A percentile compares a stretch with the other conserved stretches of the same genome.
These are phyloP conservation scores for Camelina hispida DNA, from an alignment of 345 rosid species.

Conservation along the genomic window DNA sequence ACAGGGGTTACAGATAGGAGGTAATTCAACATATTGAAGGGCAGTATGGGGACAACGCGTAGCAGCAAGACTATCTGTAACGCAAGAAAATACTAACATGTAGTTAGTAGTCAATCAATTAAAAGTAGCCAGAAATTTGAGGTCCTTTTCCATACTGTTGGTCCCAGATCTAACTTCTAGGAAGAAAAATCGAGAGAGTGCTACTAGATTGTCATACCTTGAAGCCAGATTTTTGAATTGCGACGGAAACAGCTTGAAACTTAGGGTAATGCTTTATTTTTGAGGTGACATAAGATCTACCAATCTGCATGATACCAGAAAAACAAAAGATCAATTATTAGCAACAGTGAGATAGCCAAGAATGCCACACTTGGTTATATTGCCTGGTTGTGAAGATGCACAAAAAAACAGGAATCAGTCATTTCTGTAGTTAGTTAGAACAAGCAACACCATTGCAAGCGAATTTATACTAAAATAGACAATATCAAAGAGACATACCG, in stretches of 20 bases:
- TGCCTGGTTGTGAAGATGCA: conserved; percentile 13
- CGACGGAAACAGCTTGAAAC: conserved; percentile 57
- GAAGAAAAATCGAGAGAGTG: conserved; percentile 18
- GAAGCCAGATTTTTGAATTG: conserved; percentile 63
- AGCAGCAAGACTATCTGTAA: conserved; percentile 64
- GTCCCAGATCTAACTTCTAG: conserved; percentile 12
- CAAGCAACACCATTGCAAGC: background rate
- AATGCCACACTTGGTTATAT: background rate
- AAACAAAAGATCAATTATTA: conserved; percentile 20
- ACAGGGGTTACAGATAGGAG: conserved; percentile 64
- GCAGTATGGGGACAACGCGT: conserved; percentile 63
- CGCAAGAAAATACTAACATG: conserved; percentile 33
- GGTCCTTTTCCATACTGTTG: conserved; percentile 9
- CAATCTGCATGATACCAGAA: conserved; percentile 49
- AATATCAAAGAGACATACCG: conserved; percentile 52
- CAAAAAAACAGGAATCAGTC: conserved; percentile 13
- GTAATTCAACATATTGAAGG: conserved; percentile 65
- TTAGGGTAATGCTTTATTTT: conserved; percentile 57
- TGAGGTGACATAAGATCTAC: conserved; percentile 57
- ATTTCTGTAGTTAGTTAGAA: conserved; percentile 12
- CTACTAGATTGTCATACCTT: conserved; percentile 48
- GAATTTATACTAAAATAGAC: conserved; percentile 1
- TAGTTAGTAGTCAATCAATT: conserved; percentile 20
- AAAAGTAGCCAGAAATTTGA: conserved; percentile 7
- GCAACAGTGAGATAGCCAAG: conserved; percentile 14